These are phyloP conservation scores for Xylaria scruposa DNA, from an alignment of 495 filamentous ascomycete genomes.

Conservation along the genomic window DNA sequence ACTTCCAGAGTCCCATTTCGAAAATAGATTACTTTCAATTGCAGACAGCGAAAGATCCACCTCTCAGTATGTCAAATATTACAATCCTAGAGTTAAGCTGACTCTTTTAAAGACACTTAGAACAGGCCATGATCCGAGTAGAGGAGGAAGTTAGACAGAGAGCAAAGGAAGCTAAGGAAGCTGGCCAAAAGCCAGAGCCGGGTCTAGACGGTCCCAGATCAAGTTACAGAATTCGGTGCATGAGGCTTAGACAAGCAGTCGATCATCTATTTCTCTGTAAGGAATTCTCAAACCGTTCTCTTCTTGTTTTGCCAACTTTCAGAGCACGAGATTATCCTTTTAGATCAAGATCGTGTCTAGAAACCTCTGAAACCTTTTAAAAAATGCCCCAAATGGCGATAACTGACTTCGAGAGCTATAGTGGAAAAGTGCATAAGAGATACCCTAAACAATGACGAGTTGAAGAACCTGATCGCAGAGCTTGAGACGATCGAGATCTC, in stretches of 20 bases:
- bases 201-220: conserved; percentile 16
- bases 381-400: too few relatives aligned
- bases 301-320: too few relatives aligned
- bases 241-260: conserved; percentile 29
- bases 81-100: not conserved
- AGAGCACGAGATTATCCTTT: too few relatives aligned
- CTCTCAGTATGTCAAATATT: not conserved
- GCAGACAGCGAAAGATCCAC: conserved; percentile 1
- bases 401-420: too few relatives aligned
- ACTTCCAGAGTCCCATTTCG: not conserved
- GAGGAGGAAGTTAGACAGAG: not conserved
- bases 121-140: conserved; percentile 1
- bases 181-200: not conserved
- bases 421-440: conserved; percentile 21
- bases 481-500: not conserved
- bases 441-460: not conserved
- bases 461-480: not conserved
- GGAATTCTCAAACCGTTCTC: too few relatives aligned
- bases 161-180: not conserved
- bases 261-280: conserved; percentile 31
- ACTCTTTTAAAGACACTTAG: conserved; percentile 2
- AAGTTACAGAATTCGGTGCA: conserved; percentile 9
- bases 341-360: too few relatives aligned
- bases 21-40: not conserved
- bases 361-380: too few relatives aligned